A percentile compares a stretch with the other conserved stretches of the same genome.
These are phyloP conservation scores for Fusarium begoniae DNA, from an alignment of 2,329 filamentous ascomycete species.

Conservation along the genomic window DNA sequence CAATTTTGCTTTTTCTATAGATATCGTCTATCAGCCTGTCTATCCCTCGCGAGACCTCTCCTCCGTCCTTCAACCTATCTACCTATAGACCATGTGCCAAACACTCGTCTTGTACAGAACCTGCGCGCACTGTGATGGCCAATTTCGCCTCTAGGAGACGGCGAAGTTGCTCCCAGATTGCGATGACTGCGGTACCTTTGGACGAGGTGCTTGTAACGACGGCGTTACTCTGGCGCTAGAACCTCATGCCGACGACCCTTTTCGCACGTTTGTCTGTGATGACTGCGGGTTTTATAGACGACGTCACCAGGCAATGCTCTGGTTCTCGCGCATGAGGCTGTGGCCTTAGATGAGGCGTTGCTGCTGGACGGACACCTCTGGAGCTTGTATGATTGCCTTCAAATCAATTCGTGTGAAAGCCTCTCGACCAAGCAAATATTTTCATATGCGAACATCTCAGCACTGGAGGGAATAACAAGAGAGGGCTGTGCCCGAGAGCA, in stretches of 20 bases:
- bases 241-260: slow-evolving; percentile 19
- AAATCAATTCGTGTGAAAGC: background rate
- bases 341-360: slow-evolving; percentile 9
- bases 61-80: background rate
- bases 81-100: slow-evolving; percentile 20
- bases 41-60: background rate
- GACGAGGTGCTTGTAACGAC: slow-evolving; percentile 26
- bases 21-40: background rate
- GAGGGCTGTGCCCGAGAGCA: background rate
- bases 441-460: background rate
- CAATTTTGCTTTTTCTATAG: background rate
- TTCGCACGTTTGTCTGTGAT: slow-evolving; percentile 22
- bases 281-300: slow-evolving; percentile 11
- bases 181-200: slow-evolving; percentile 28
- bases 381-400: background rate
- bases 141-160: slow-evolving; percentile 30
- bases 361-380: background rate
- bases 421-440: background rate
- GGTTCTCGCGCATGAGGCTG: slow-evolving; percentile 4
- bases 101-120: slow-evolving; percentile 29
- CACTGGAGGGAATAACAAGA: background rate
- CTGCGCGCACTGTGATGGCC: slow-evolving; percentile 30
- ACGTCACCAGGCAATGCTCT: slow-evolving; percentile 14
- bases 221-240: slow-evolving; percentile 24
- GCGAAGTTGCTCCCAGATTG: slow-evolving; percentile 31